A percentile compares a stretch with the other conserved stretches of the same genome.
phyloP scores from a whole-genome alignment of 2,329 filamentous ascomycete species.

The Cercospora zeina region DNA sequence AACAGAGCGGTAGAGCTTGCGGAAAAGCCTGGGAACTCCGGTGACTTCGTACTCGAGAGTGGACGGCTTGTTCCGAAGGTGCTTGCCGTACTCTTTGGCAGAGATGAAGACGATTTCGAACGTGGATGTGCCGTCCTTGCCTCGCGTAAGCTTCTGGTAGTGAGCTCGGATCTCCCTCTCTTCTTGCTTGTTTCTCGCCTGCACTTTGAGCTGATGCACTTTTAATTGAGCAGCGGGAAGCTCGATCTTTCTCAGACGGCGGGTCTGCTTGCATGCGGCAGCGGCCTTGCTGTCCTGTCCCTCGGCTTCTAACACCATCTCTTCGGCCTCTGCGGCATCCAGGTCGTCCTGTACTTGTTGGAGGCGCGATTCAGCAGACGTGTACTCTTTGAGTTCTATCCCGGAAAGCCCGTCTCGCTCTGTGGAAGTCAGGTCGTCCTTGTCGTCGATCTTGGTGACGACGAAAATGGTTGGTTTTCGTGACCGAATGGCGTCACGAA shows the following conservation, averaged over 20 bases:
- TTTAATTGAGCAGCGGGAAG: background rate
- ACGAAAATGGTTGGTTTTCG: constrained; percentile 5
- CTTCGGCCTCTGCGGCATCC: background rate
- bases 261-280: background rate
- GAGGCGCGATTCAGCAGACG: too few species aligned
- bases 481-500: background rate
- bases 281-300: background rate
- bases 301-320: background rate
- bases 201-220: constrained; percentile 3
- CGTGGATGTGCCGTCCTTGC: background rate
- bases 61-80: constrained; percentile 19
- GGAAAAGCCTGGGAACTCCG: constrained; percentile 25
- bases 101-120: constrained; percentile 26
- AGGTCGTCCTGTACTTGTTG: too few species aligned
- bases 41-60: constrained; percentile 24
- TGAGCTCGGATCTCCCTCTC: background rate
- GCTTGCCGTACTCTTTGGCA: constrained; percentile 28
- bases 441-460: constrained; percentile 6
- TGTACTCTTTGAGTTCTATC: background rate
- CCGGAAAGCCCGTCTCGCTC: background rate
- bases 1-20: background rate
- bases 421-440: background rate
- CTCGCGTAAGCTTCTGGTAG: background rate
- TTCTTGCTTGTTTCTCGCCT: constrained; percentile 1
- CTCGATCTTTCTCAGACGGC: background rate